Base-by-base conservation (phyloP, 164 flowering plant species). In the Annona squamosa region DNA sequence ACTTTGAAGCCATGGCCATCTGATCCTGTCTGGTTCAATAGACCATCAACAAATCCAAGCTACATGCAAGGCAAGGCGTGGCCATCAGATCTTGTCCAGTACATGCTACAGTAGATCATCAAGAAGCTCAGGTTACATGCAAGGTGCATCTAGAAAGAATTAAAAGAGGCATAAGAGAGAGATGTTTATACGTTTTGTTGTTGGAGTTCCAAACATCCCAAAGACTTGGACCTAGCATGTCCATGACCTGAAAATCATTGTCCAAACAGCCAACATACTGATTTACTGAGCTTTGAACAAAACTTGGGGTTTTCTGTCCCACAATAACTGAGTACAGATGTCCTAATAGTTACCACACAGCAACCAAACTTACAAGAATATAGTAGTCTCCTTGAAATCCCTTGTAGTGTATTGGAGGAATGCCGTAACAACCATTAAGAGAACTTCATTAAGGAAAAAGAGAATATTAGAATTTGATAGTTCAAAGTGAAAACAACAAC, bases 151-250 rank as follows among this genome's bases (percentile, higher is more conserved):
- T 26, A 26, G 37, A 26, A 26, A 26, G 37, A 26, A 26, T 26
- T 26, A 26, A 26, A 26, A 26, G 37, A 26, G 37, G 37, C 37
- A 26, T 69, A 64, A 46, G 71, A 46, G 43, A 75, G 62, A 19
- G 0, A 1, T 65, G 46, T 64, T 64, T 89, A 86, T 87, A 93
- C 98, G 92, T 83, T 72, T 93, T 93, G 62, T 91, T 90, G 43
- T 82, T 73, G 19, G 87, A 77, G 74, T 93, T 91, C 98, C 98
- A 91, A 52, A 91, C 90, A 84, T 91, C 98, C 97, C 98, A 93
- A 37, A 93, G 87, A 81, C 97, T 93, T 3, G 97, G 97, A 4
- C 98, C 98, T 61, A 93, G 92, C 78, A 91, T 90, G 79, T 93
- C 98, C 98, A 93, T 91, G 70, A 91, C 92, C 98, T 93, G 87